Evolutionary conservation across 1,284 basidiomycete genomes (phyloP), one percentile per base, ranked within the genome.

Genomic region (Irpex sp.): DNA sequence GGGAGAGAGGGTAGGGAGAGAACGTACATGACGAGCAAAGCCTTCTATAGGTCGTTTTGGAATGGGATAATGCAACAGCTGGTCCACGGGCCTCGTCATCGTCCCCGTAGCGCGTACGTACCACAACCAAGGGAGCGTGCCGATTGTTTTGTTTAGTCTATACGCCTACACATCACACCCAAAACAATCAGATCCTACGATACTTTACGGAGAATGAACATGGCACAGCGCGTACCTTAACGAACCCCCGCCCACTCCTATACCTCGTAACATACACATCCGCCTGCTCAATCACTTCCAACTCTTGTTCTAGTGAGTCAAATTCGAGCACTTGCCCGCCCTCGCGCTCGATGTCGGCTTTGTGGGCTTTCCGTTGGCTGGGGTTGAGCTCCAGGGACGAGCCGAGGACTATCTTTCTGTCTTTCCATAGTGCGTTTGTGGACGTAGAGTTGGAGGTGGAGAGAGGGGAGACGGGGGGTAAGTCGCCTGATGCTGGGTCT

Each of bases 101-200:
- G 80, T 75, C 5, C 86, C 86, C 0, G 81, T 82, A 0, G 85
- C 79, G 58, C 92, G 80, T 4, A 92, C 87, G 69, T 88, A 85
- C 71, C 93, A 91, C 7, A 95, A 69, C 93, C 94, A 96, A 1
- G 84, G 77, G 1, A 94, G 76, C 0, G 87, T 92, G 4, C 88
- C 94, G 19, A 96, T 84, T 3, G 85, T 83, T 71, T 90, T 88
- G 28, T 75, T 68, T 18, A 71, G 68, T 37, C 79, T 77, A 35
- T 84, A 78, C 18, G 90, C 90, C n/a, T n/a, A n/a, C n/a, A n/a
- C n/a, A n/a, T n/a, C n/a, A n/a, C n/a, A n/a, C n/a, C n/a, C n/a
- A n/a, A n/a, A n/a, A n/a, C n/a, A n/a, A n/a, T n/a, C n/a, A n/a
- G n/a, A n/a, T n/a, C n/a, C n/a, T n/a, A n/a, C n/a, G n/a, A n/a